These are phyloP conservation scores for Hirsutella thompsonii DNA, from an alignment of 2,329 filamentous ascomycete species.

Conservation along the genomic window DNA sequence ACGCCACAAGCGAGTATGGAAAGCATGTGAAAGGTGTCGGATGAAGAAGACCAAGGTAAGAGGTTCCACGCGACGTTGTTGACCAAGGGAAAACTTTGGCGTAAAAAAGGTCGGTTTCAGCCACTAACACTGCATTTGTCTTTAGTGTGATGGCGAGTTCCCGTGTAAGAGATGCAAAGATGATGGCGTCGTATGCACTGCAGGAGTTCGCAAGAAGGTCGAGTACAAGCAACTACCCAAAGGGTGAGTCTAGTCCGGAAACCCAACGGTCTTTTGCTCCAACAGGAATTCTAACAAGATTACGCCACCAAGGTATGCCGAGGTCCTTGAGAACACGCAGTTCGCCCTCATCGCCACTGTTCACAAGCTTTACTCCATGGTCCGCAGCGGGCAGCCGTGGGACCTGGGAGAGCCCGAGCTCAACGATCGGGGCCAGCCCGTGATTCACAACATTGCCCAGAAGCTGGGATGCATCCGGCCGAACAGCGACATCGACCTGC, in stretches of 20 bases:
- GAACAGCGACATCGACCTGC: constrained; percentile 46
- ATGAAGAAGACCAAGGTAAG: constrained; percentile 59
- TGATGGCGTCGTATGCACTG: constrained; percentile 50
- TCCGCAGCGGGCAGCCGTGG: constrained; percentile 44
- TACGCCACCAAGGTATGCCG: constrained; percentile 37
- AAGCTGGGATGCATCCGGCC: constrained; percentile 52
- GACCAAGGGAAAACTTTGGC: too few species aligned
- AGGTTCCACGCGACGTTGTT: too few species aligned
- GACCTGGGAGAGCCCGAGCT: constrained; percentile 49
- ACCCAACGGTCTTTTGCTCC: too few species aligned
- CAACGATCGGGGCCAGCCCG: constrained; percentile 48
- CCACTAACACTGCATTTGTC: background rate
- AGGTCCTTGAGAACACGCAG: constrained; percentile 53
- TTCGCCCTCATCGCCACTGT: constrained; percentile 51
- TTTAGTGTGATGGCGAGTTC: constrained; percentile 50
- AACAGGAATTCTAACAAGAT: constrained; percentile 4
- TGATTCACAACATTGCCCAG: constrained; percentile 52
- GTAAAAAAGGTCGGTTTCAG: too few species aligned
- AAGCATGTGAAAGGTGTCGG: constrained; percentile 52
- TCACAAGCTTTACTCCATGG: constrained; percentile 53
- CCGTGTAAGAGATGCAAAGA: constrained; percentile 56
- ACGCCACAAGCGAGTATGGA: constrained; percentile 53
- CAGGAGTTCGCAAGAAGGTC: constrained; percentile 52
- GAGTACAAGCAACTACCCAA: constrained; percentile 53
- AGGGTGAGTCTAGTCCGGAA: constrained; percentile 30